Base-by-base conservation (phyloP, 345 rosid species). In the Psidium friedrichsthalianum region DNA sequence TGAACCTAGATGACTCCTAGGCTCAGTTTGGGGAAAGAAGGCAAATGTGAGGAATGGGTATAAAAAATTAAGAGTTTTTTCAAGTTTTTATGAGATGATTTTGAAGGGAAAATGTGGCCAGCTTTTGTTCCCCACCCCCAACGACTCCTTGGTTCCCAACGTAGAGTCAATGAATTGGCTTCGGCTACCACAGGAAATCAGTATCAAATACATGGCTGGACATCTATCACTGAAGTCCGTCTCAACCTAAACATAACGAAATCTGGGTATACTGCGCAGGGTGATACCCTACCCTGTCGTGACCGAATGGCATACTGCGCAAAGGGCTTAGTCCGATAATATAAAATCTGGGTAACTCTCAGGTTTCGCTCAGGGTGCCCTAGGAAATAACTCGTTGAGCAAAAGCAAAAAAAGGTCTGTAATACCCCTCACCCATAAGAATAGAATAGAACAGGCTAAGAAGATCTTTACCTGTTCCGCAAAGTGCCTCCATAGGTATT, bases 401-500 rank as follows among this genome's bases (percentile, higher is more conserved):
- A 16, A 64, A 8, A 64, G 36, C 6, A 6, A 16, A 69, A 18
- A 18, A 32, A 69, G 18, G 6, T 69, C 69, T 8, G 5, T 29
- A 59, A 32, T 9, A 29, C 59, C 15, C 29, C n/a, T 51, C n/a
- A 29, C 7, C 58, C 25, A 24, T 36, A 27, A 57, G 36, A 55
- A 51, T 56, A 42, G 11, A 10, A 14, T 11, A 27, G 3, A 15
- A 16, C 11, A 42, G 8, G 13, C 36, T 11, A 47, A 84, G 36
- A 82, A 29, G 12, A 47, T 64, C 15, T 27, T 83, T 91, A 96
- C 99, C 98, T 96, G 98, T 83, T 97, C 94, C 4, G 99, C 99
- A 49, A 95, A 97, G 91, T 96, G 92, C 90, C 94, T 93, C 99
- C 99, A 97, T 52, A 96, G 86, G 88, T 95, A 86, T 55, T 93